These are phyloP conservation scores for Paralagenidium karlingii DNA, from an alignment of 352 stramenopile species.

Conservation along the genomic window DNA sequence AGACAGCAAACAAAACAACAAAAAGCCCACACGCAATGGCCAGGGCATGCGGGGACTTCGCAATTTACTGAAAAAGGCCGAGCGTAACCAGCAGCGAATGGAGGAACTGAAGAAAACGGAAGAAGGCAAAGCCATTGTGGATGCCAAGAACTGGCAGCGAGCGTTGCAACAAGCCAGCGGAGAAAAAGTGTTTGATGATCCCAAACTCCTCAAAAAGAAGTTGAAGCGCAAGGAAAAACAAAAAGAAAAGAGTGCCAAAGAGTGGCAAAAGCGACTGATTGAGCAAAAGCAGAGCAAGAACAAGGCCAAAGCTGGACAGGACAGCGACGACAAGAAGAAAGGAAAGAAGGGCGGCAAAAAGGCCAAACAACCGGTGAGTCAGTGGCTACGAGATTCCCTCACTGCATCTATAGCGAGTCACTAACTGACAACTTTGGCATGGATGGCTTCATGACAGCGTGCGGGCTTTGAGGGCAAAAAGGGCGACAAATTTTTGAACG, in stretches of 20 bases:
- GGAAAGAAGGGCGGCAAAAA: constrained; percentile 26
- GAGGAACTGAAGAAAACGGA: constrained; percentile 73
- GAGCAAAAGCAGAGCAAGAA: constrained; percentile 53
- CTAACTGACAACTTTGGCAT: not conserved
- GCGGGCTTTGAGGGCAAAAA: constrained; percentile 78
- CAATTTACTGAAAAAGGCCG: constrained; percentile 72
- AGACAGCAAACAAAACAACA: constrained; percentile 25
- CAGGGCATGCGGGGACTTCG: constrained; percentile 56
- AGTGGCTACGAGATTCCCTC: not conserved
- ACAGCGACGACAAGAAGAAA: constrained; percentile 7
- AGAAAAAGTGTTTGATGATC: constrained; percentile 55
- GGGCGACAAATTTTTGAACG: constrained; percentile 57
- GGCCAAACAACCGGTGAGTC: constrained; percentile 16
- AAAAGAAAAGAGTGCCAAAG: constrained; percentile 66
- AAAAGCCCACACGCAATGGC: constrained; percentile 58
- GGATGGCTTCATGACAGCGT: constrained; percentile 13
- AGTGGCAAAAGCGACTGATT: constrained; percentile 27
- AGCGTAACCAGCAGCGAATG: constrained; percentile 59
- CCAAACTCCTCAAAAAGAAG: constrained; percentile 64
- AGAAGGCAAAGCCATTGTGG: constrained; percentile 42
- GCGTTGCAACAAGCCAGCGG: constrained; percentile 60
- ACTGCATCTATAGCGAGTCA: not conserved
- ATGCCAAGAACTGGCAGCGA: constrained; percentile 58
- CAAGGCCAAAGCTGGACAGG: constrained; percentile 10
- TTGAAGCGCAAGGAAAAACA: constrained; percentile 78